Conservation (phyloP, 371 early-diverging fungal species). For the Mortierella sp. region DNA sequence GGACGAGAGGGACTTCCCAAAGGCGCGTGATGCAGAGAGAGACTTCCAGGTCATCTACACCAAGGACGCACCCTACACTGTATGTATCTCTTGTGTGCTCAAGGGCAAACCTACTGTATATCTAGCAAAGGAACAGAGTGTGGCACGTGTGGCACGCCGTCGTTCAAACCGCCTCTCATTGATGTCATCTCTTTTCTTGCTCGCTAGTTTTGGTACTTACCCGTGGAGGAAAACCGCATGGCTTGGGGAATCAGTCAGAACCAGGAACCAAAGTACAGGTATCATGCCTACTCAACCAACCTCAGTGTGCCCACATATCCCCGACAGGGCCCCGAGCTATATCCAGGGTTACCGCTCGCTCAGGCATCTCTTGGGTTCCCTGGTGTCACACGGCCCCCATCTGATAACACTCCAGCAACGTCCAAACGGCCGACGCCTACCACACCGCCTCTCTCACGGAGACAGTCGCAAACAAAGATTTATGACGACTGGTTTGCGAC, state of each 20-base stretch:
- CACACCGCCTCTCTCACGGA: conserved; percentile 10
- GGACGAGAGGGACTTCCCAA: conserved; percentile 14
- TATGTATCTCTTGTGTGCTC: conserved; percentile 9
- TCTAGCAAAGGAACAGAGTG: not conserved
- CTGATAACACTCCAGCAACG: not conserved
- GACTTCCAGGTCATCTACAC: conserved; percentile 25
- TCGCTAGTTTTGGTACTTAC: conserved; percentile 49
- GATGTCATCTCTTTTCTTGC: not conserved
- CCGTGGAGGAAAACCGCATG: conserved; percentile 19
- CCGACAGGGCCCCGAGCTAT: too few species aligned
- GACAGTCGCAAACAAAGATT: conserved; percentile 11
- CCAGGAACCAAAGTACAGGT: conserved; percentile 21
- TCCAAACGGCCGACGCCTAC: not conserved
- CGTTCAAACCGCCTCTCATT: not conserved
- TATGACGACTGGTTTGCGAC: conserved; percentile 30
- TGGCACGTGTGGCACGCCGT: not conserved
- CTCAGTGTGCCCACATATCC: not conserved
- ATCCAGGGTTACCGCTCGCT: too few species aligned
- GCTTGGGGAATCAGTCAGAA: conserved; percentile 28
- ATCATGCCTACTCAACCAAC: conserved; percentile 8
- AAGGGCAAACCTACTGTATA: too few species aligned
- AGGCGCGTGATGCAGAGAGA: not conserved
- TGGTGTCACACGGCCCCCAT: not conserved
- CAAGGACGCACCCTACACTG: conserved; percentile 28
- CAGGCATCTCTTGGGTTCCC: not conserved